phyloP scores from a whole-genome alignment of 345 rosid species.

The Streptanthus diversifolius region DNA sequence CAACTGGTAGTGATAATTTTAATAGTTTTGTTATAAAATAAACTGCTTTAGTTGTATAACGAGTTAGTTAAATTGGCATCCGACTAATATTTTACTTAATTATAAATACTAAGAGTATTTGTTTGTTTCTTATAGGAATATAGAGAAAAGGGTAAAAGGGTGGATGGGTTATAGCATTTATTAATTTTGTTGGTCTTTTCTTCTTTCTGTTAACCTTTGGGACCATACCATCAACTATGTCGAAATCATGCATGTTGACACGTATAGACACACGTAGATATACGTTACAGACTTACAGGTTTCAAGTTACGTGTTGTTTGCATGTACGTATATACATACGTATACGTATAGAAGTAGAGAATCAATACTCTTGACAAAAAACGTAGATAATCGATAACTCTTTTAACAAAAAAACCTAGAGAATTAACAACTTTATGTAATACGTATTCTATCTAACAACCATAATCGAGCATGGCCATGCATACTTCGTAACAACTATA shows the following conservation, averaged over 20 bases:
- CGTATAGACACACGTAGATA: constrained; percentile 5
- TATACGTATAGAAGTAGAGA: not conserved
- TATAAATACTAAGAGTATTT: not conserved
- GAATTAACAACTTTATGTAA: not conserved
- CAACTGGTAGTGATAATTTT: too few species aligned
- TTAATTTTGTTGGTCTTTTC: not conserved
- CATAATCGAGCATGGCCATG: not conserved
- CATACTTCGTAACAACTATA: too few species aligned
- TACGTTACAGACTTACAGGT: constrained; percentile 23
- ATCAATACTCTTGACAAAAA: not conserved
- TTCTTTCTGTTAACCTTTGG: constrained; percentile 20
- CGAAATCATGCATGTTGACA: constrained; percentile 32
- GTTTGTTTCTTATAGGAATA: not conserved
- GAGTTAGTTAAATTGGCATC: not conserved
- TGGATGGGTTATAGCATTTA: constrained; percentile 19
- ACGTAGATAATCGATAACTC: too few species aligned
- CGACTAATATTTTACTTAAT: not conserved
- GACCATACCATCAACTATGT: constrained; percentile 22
- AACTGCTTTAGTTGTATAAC: not conserved
- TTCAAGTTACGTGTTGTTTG: constrained; percentile 16
- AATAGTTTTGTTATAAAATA: too few species aligned
- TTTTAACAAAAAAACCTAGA: not conserved
- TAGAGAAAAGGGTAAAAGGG: not conserved
- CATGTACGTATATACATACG: not conserved
- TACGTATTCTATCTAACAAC: not conserved